A percentile compares a stretch with the other conserved stretches of the same genome.
These are phyloP conservation scores for Coemansia sp. DNA, from an alignment of 192 early-diverging fungal genomes.

Conservation along the genomic window DNA sequence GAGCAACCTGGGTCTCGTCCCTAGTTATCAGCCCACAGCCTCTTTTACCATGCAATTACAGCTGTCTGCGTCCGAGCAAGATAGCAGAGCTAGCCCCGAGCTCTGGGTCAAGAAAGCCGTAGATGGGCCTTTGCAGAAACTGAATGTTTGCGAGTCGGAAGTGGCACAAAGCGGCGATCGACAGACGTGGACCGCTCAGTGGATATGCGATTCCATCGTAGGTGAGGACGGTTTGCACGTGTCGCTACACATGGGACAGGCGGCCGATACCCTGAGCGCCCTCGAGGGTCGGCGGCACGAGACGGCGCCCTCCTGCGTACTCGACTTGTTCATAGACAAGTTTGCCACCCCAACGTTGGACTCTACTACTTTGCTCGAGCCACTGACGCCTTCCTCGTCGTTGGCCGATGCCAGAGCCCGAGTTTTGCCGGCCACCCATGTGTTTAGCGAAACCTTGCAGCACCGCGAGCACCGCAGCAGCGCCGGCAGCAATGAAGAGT, in stretches of 20 bases:
- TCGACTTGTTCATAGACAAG: constrained; percentile 1
- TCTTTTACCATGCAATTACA: background rate
- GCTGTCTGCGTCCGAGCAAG: background rate
- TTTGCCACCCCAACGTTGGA: background rate
- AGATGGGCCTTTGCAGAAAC: background rate
- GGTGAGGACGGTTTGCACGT: constrained; percentile 6
- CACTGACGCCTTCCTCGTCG: background rate
- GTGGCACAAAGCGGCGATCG: background rate
- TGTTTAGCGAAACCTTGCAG: constrained; percentile 35
- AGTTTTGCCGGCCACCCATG: constrained; percentile 10
- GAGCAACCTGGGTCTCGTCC: constrained; percentile 15
- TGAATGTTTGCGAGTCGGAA: background rate
- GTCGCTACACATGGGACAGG: background rate
- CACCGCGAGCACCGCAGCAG: constrained; percentile 12
- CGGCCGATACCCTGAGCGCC: constrained; percentile 7
- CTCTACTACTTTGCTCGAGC: background rate
- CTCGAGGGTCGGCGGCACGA: constrained; percentile 11
- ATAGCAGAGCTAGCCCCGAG: background rate
- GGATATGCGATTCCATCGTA: background rate
- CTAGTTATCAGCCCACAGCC: constrained; percentile 15
- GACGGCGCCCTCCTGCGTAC: background rate
- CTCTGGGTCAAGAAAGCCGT: background rate
- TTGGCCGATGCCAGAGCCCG: background rate
- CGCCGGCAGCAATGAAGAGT: background rate
- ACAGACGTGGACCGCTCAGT: background rate